Conservation (phyloP, 495 filamentous ascomycete species). For the Aspergillus mulundensis region DNA sequence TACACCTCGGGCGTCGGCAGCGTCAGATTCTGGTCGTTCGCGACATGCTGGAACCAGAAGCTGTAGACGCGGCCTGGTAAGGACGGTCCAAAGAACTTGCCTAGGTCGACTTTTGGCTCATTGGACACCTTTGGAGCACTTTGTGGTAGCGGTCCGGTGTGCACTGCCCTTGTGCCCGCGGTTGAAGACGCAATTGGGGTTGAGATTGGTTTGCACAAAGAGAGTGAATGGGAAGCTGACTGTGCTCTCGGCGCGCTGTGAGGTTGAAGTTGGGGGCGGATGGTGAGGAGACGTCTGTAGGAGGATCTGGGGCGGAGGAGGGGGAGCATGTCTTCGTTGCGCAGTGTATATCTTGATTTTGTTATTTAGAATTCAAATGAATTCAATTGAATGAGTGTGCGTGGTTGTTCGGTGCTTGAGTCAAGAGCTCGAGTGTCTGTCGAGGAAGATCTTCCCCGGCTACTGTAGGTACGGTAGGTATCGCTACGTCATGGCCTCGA, state of each 20-base stretch:
- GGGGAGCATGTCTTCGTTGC: not conserved
- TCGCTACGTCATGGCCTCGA: not conserved
- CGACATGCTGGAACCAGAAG: constrained; percentile 10
- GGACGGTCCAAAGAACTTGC: not conserved
- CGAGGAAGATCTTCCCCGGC: not conserved
- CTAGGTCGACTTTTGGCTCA: constrained; percentile 1
- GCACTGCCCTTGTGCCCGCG: not conserved
- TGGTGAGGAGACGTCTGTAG: not conserved
- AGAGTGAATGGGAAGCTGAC: not conserved
- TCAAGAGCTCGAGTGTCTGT: not conserved
- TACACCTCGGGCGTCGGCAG: not conserved
- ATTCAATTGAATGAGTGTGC: not conserved
- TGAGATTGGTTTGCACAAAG: not conserved
- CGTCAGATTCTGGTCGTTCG: not conserved
- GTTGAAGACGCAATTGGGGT: not conserved
- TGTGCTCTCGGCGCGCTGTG: not conserved
- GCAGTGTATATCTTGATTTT: too few relatives aligned
- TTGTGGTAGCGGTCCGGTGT: not conserved
- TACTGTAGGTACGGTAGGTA: too few relatives aligned
- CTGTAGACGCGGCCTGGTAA: constrained; percentile 1
- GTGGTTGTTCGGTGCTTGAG: not conserved
- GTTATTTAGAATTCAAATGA: too few relatives aligned
- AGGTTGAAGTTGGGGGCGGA: not conserved
- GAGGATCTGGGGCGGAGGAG: not conserved
- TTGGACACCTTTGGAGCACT: not conserved